Evolutionary conservation across 2,329 filamentous ascomycete genomes (phyloP).

Genomic region (Fusarium praegraminearum): DNA sequence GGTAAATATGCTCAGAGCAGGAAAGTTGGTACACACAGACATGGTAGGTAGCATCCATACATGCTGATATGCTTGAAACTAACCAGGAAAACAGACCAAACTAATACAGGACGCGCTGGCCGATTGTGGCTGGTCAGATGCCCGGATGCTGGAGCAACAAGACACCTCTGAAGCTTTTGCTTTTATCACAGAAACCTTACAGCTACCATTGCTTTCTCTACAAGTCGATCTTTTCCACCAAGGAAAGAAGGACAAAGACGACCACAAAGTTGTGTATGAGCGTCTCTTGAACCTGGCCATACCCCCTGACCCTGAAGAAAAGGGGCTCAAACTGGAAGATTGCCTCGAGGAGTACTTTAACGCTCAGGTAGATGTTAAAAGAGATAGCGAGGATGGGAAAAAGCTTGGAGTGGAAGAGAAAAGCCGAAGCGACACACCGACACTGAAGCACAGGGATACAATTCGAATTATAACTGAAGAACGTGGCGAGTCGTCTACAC

Average conservation of each 20-base stretch:
- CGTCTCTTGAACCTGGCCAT: slow-evolving; percentile 90
- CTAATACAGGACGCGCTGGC: slow-evolving; percentile 84
- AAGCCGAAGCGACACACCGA: slow-evolving; percentile 41
- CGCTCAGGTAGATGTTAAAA: slow-evolving; percentile 87
- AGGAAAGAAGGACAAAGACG: slow-evolving; percentile 84
- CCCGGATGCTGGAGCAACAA: slow-evolving; percentile 82
- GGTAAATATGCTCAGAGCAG: slow-evolving; percentile 91
- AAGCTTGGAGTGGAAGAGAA: slow-evolving; percentile 51
- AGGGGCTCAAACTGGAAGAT: slow-evolving; percentile 83
- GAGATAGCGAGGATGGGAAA: slow-evolving; percentile 73
- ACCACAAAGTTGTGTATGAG: slow-evolving; percentile 96
- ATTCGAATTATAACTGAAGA: slow-evolving; percentile 53
- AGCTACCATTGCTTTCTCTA: slow-evolving; percentile 86
- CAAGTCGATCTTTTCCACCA: slow-evolving; percentile 97
- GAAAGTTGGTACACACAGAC: slow-evolving; percentile 86
- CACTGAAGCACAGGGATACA: slow-evolving; percentile 49
- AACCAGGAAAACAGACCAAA: slow-evolving; percentile 71
- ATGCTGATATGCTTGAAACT: neutral
- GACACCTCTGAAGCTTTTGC: slow-evolving; percentile 96
- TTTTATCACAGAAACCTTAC: slow-evolving; percentile 90
- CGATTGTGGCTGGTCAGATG: slow-evolving; percentile 90
- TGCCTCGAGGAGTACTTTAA: slow-evolving; percentile 97
- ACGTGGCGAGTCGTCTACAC: slow-evolving; percentile 50
- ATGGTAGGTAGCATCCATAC: slow-evolving; percentile 67
- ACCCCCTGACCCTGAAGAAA: slow-evolving; percentile 77